phyloP scores from a whole-genome alignment of 176 grass and related monocot species.

The Leersia perrieri region DNA sequence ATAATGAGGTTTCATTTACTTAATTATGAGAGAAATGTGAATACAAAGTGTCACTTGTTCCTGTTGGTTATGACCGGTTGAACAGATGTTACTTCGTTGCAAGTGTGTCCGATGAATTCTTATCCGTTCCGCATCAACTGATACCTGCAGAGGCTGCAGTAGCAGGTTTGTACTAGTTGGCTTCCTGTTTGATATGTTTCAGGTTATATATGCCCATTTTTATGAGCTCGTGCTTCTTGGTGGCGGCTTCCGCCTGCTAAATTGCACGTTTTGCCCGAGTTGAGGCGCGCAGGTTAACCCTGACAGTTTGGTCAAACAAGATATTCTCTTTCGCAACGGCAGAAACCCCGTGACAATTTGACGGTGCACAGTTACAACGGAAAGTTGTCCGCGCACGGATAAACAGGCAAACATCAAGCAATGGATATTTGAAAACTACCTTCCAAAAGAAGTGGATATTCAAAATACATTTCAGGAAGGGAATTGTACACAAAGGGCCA shows the following conservation, averaged over 20 bases:
- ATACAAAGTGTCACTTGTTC: neutral
- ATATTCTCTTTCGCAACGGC: neutral
- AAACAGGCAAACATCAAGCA: neutral
- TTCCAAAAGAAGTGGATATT: neutral
- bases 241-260: neutral
- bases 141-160: too few species aligned
- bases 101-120: neutral
- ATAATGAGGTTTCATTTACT: neutral
- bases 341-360: neutral
- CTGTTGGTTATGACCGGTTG: neutral
- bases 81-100: neutral
- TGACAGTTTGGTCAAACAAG: neutral
- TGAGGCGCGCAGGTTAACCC: neutral
- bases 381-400: neutral
- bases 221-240: neutral
- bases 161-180: neutral
- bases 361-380: neutral
- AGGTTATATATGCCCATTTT: too few species aligned
- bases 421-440: neutral
- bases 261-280: slow-evolving; percentile 2
- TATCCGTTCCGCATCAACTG: neutral
- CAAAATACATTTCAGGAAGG: neutral
- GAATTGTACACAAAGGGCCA: neutral
- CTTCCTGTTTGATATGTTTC: neutral
- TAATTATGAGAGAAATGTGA: neutral